Evolutionary conservation across 768 basidiomycete species (phyloP).

Genomic region (Hydnum rufescens): DNA sequence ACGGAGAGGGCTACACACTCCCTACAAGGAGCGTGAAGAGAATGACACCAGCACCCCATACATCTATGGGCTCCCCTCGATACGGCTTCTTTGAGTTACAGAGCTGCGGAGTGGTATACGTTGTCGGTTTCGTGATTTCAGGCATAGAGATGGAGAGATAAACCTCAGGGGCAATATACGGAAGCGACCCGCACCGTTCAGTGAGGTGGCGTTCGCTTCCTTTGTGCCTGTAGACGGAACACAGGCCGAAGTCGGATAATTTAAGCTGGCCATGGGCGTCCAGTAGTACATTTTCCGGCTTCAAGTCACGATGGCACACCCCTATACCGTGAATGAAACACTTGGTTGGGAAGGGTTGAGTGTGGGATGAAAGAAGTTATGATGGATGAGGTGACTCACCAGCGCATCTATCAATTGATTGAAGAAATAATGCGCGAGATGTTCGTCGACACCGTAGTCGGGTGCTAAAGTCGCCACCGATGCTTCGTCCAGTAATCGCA

Average conservation of each 20-base stretch:
- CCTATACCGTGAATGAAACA: slow-evolving; percentile 73
- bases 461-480: slow-evolving; percentile 37
- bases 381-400: slow-evolving; percentile 24
- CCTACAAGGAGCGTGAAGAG: slow-evolving; percentile 79
- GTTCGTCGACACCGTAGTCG: slow-evolving; percentile 69
- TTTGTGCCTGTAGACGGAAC: slow-evolving; percentile 74
- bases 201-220: slow-evolving; percentile 58
- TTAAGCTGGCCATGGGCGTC: slow-evolving; percentile 72
- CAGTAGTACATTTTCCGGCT: slow-evolving; percentile 87
- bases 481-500: background rate
- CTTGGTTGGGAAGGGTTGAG: slow-evolving; percentile 21
- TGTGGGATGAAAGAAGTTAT: slow-evolving; percentile 1
- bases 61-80: slow-evolving; percentile 80
- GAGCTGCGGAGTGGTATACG: background rate
- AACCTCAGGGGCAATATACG: slow-evolving; percentile 91
- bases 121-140: background rate
- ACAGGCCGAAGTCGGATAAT: slow-evolving; percentile 89
- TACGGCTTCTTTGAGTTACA: slow-evolving; percentile 41
- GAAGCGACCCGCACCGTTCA: slow-evolving; percentile 79
- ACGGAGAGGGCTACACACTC: slow-evolving; percentile 31
- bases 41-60: slow-evolving; percentile 92
- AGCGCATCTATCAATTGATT: slow-evolving; percentile 68
- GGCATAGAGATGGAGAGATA: slow-evolving; percentile 8
- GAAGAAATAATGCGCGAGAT: slow-evolving; percentile 82
- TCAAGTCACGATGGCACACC: slow-evolving; percentile 89